Evolutionary conservation across 768 basidiomycete species (phyloP).

Genomic region (Pholiota microspora): DNA sequence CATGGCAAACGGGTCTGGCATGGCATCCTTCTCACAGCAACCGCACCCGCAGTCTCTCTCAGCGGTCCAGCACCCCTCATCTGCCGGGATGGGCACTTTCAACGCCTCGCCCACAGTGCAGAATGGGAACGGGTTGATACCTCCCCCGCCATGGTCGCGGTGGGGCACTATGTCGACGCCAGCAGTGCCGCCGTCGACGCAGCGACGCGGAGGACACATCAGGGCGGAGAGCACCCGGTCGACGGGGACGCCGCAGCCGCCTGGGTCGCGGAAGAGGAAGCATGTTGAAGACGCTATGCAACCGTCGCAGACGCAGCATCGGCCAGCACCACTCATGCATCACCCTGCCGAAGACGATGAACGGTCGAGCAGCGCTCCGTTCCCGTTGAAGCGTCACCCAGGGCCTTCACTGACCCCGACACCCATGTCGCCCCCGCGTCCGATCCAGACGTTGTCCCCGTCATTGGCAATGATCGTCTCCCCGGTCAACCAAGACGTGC

Average conservation of each 20-base stretch:
- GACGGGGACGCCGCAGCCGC: conserved; percentile 33
- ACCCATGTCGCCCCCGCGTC: conserved; percentile 30
- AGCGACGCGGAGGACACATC: conserved; percentile 32
- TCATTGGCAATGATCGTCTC: conserved; percentile 65
- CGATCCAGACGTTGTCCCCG: conserved; percentile 53
- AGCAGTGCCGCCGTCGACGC: conserved; percentile 41
- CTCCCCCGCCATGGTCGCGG: conserved; percentile 46
- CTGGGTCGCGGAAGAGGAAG: conserved; percentile 43
- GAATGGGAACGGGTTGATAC: conserved; percentile 16
- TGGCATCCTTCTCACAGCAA: conserved; percentile 10
- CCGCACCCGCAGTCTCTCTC: conserved; percentile 10
- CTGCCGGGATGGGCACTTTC: conserved; percentile 16
- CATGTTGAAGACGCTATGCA: conserved; percentile 35
- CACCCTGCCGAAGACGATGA: conserved; percentile 19
- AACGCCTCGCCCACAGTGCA: conserved; percentile 9
- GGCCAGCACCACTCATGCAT: conserved; percentile 25
- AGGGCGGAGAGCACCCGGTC: conserved; percentile 27
- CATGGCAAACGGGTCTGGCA: conserved; percentile 8
- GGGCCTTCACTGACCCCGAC: conserved; percentile 29
- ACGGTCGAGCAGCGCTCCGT: conserved; percentile 21
- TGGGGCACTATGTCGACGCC: conserved; percentile 48
- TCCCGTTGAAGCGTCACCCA: conserved; percentile 34
- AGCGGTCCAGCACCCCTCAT: conserved; percentile 20
- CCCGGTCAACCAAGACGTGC: conserved; percentile 43
- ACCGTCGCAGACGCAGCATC: conserved; percentile 22